Evolutionary conservation across 1,284 basidiomycete species (phyloP), one percentile per base, ranked within the genome.

Genomic region (Lignosus rhinocerotis): DNA sequence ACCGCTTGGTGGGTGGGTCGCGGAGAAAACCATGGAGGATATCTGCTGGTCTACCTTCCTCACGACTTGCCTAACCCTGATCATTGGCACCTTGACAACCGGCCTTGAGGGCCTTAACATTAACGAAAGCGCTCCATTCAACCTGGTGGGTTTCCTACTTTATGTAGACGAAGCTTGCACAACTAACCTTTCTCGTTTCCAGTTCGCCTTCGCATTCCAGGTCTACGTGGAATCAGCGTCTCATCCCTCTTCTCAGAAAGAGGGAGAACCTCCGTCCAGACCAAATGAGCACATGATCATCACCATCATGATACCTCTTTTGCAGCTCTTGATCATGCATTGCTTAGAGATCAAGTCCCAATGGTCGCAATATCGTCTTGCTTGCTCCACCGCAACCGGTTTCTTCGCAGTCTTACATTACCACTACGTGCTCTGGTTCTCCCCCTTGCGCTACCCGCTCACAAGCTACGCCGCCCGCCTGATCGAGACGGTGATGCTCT

Each of bases 191-290:
- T 48, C 33, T 25, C 46, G 51, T 53, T 42, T 30, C 42, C 38
- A 90, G 88, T 83, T 89, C 62, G 86, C 87, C 36, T 91, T 90
- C 65, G 83, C 87, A 0, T 90, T 90, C 71, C 76, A 88, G 42
- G 71, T 91, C 16, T 86, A 90, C 63, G 80, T 89, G 8, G 90
- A 90, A 72, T 83, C 87, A 0, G 84, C 84, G 1, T 84, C 87
- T 0, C 69, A 83, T 31, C 81, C 83, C 9, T 84, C 88, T 65
- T 69, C 73, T 12, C 74, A 73, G 63, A 79, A 78, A 56, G 61
- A 68, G 0, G 71, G 75, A 7, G 77, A 74, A 6, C 67, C 76
- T 7, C 80, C 83, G 1, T 81, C 86, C 5, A 76, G 88, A 50
- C 89, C 88, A 2, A 86, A 90, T 67, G 80, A 82, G 48, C 86